Evolutionary conservation across 345 rosid species (phyloP), one percentile per base, ranked within the genome.

Genomic region (Citrus australasica): DNA sequence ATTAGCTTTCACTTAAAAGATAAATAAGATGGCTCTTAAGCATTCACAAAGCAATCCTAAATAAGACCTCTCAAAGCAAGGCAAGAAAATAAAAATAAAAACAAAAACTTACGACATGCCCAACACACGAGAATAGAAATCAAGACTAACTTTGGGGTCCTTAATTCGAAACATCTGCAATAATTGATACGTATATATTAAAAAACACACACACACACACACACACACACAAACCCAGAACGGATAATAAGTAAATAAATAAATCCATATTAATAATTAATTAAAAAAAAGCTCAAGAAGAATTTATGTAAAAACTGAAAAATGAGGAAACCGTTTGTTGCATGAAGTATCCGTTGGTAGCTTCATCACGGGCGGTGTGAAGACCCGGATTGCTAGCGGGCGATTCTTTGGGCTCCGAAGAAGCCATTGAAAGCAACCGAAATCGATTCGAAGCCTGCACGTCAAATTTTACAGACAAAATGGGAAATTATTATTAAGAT

Each of bases 101-200:
- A 38, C 2, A 38, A 38, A 27, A 33, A 86, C 99, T 87, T 89
- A 95, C 98, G 96, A 88, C 99, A 95, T 92, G 82, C 99, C 99
- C 88, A 95, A 81, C 24, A 92, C 92, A 70, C 93, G 96, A 81
- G 98, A 89, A 83, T 93, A 93, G 77, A 93, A 95, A 78, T 93
- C 97, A 38, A 93, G 94, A 82, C 97, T 94, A 56, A 82, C 85
- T 85, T 92, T 92, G 6, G 99, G 99, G 81, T 96, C 98, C 88
- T 96, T 96, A 78, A 94, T 90, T 32, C 98, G 91, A 84, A 82
- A 91, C 99, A 96, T 96, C 98, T 96, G 90, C 76, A 78, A 70
- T 32, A 64, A 82, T 64, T 5, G 60, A 68, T 1, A 13, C 1
- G 14, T 46, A 46, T 1, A 3, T 11, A 42, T 42, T 7, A 3